Percentiles rank a stretch among this genome's conserved stretches.
Conservation (phyloP, 495 filamentous ascomycete genomes). For the Penicillium maclennaniae region DNA sequence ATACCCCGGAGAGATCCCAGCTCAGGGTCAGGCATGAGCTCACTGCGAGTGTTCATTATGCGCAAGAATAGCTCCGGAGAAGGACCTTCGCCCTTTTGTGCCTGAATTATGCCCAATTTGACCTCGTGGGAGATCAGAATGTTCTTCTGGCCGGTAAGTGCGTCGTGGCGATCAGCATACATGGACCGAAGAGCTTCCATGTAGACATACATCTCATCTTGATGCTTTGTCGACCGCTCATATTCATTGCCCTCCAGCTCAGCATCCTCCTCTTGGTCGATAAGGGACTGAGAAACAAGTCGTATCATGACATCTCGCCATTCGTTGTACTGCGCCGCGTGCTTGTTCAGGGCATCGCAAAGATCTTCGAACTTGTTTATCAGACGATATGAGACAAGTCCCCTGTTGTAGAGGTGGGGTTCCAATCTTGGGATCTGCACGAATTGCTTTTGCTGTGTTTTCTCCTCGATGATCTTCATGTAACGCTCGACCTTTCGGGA, state of each 20-base stretch:
- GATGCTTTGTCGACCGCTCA: slow-evolving; percentile 76
- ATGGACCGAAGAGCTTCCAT: slow-evolving; percentile 69
- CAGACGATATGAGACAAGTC: slow-evolving; percentile 58
- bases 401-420: slow-evolving; percentile 46
- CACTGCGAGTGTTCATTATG: slow-evolving; percentile 53
- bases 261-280: slow-evolving; percentile 69
- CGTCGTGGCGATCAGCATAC: slow-evolving; percentile 73
- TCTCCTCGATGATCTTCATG: slow-evolving; percentile 43
- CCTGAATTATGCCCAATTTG: slow-evolving; percentile 52
- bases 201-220: slow-evolving; percentile 82
- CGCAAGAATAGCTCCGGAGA: slow-evolving; percentile 65
- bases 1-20: slow-evolving; percentile 65
- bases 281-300: slow-evolving; percentile 66
- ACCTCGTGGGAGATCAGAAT: slow-evolving; percentile 76
- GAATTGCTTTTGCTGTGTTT: slow-evolving; percentile 49
- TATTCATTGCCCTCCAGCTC: slow-evolving; percentile 87
- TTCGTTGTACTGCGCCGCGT: slow-evolving; percentile 63
- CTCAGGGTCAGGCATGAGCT: slow-evolving; percentile 53
- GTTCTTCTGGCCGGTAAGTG: slow-evolving; percentile 70
- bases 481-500: slow-evolving; percentile 48
- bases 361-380: slow-evolving; percentile 55
- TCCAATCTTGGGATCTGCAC: slow-evolving; percentile 60
- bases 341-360: slow-evolving; percentile 56
- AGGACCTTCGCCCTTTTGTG: slow-evolving; percentile 61
- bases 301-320: slow-evolving; percentile 70